Evolutionary conservation across 495 filamentous ascomycete species (phyloP).

Genomic region (Thermochaetoides thermophila): DNA sequence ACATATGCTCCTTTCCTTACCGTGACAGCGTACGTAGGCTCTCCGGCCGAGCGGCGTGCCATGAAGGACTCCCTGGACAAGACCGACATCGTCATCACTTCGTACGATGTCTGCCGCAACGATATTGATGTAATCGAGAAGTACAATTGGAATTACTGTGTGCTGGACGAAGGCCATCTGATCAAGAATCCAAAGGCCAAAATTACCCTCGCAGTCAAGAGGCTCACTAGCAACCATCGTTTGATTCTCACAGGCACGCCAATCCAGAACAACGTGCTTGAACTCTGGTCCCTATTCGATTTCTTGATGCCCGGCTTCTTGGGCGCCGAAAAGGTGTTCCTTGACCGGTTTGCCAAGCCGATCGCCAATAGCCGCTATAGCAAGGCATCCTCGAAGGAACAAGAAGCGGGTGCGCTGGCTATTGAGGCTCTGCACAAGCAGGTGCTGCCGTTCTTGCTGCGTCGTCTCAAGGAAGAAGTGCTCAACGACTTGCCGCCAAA

Average conservation of each 20-base stretch:
- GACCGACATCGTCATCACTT: slow-evolving; percentile 89
- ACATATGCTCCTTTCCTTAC: slow-evolving; percentile 88
- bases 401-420: slow-evolving; percentile 88
- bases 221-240: slow-evolving; percentile 75
- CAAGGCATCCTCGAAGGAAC: slow-evolving; percentile 95
- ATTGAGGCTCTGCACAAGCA: slow-evolving; percentile 97
- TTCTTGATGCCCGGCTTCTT: slow-evolving; percentile 98
- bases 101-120: slow-evolving; percentile 93
- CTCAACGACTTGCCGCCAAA: slow-evolving; percentile 92
- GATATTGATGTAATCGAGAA: slow-evolving; percentile 73
- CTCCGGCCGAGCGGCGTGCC: slow-evolving; percentile 59
- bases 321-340: slow-evolving; percentile 95
- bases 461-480: slow-evolving; percentile 94
- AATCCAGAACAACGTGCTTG: slow-evolving; percentile 95
- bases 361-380: slow-evolving; percentile 88
- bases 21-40: slow-evolving; percentile 78
- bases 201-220: slow-evolving; percentile 81
- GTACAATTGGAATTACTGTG: slow-evolving; percentile 90
- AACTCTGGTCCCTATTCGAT: slow-evolving; percentile 94
- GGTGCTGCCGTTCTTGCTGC: slow-evolving; percentile 89
- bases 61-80: slow-evolving; percentile 50
- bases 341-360: slow-evolving; percentile 93
- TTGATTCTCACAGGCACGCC: slow-evolving; percentile 93
- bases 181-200: slow-evolving; percentile 98
- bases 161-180: slow-evolving; percentile 91